A percentile compares a stretch with the other conserved stretches of the same genome.
phyloP scores from a whole-genome alignment of 495 filamentous ascomycete genomes.

The Penicillium goetzii region DNA sequence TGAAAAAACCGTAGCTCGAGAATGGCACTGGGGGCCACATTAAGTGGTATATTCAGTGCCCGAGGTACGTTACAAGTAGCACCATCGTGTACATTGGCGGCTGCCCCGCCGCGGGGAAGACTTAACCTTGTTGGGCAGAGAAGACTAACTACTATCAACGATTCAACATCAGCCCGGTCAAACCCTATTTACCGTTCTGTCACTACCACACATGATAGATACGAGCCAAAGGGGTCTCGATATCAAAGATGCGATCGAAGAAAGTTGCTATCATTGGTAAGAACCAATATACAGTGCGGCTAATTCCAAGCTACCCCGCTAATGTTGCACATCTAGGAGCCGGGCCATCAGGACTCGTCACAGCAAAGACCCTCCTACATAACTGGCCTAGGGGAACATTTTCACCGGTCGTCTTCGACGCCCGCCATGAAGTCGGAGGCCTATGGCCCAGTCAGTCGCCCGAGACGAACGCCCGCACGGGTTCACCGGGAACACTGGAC shows the following conservation, averaged over 20 bases:
- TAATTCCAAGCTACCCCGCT: neutral
- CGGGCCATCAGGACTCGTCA: slow-evolving; percentile 79
- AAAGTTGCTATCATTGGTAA: slow-evolving; percentile 70
- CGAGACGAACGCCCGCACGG: slow-evolving; percentile 13
- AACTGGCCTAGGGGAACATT: slow-evolving; percentile 60
- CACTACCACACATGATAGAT: neutral
- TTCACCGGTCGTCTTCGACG: slow-evolving; percentile 72
- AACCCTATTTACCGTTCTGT: neutral
- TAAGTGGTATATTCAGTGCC: too few relatives aligned
- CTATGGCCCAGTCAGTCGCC: slow-evolving; percentile 59
- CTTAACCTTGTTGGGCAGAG: neutral
- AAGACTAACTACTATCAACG: neutral
- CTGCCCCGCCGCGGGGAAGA: slow-evolving; percentile 11
- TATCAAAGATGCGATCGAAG: slow-evolving; percentile 44
- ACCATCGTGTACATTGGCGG: neutral
- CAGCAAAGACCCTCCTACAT: slow-evolving; percentile 77
- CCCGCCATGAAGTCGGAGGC: slow-evolving; percentile 66
- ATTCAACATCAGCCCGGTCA: slow-evolving; percentile 1
- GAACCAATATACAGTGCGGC: slow-evolving; percentile 21
- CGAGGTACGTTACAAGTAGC: too few relatives aligned
- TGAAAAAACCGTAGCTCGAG: too few relatives aligned
- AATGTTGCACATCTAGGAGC: slow-evolving; percentile 55
- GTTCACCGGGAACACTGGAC: slow-evolving; percentile 50
- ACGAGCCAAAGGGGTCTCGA: neutral
- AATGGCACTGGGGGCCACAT: too few relatives aligned